Evolutionary conservation across 371 early-diverging fungal genomes (phyloP).

Genomic region (Modicella reniformis): DNA sequence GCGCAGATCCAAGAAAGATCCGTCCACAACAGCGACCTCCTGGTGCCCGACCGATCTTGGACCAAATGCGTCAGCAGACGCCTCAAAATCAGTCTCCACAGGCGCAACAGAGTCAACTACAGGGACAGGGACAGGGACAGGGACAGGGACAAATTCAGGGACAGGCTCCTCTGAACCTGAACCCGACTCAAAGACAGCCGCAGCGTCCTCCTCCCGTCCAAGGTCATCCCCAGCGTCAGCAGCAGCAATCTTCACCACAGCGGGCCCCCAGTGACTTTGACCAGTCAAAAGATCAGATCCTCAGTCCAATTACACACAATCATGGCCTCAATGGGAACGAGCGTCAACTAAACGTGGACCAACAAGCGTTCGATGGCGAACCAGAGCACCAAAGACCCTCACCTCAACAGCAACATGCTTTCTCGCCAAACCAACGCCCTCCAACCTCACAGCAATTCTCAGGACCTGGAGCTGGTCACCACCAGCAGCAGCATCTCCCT

Average conservation of each 20-base stretch:
- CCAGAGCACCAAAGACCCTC: constrained; percentile 13
- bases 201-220: constrained; percentile 39
- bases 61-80: constrained; percentile 40
- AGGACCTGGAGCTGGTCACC: constrained; percentile 19
- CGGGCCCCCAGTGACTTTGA: background rate
- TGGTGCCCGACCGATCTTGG: constrained; percentile 42
- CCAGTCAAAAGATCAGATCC: background rate
- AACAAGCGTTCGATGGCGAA: constrained; percentile 9
- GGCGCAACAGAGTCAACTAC: constrained; percentile 1
- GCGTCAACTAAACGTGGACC: constrained; percentile 1
- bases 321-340: background rate
- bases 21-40: constrained; percentile 33
- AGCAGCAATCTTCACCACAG: constrained; percentile 22
- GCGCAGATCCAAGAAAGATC: background rate
- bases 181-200: constrained; percentile 36
- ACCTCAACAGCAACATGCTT: constrained; percentile 27
- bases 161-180: constrained; percentile 15
- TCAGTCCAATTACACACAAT: constrained; percentile 9
- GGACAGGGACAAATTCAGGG: constrained; percentile 4
- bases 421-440: constrained; percentile 21
- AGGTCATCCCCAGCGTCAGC: constrained; percentile 22
- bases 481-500: constrained; percentile 19
- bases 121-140: constrained; percentile 1
- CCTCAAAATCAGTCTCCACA: constrained; percentile 15
- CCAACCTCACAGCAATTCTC: constrained; percentile 22